Conservation (phyloP, 2,329 filamentous ascomycete genomes). For the Coniochaeta hoffmannii region DNA sequence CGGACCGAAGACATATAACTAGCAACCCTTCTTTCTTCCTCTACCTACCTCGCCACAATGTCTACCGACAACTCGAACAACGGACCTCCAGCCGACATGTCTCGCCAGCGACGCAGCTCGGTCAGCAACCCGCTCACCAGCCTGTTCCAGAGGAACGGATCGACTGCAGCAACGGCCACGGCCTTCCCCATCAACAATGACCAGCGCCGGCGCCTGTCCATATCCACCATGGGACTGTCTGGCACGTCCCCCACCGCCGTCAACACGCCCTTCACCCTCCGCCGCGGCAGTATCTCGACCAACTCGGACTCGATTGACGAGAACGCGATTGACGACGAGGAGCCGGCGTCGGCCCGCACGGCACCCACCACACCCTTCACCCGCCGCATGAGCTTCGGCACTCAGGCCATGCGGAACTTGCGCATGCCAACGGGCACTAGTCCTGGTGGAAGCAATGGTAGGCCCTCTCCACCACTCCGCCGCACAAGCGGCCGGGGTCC, state of each 20-base stretch:
- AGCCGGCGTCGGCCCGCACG: slow-evolving; percentile 38
- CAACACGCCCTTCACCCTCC: slow-evolving; percentile 39
- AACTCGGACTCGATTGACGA: slow-evolving; percentile 59
- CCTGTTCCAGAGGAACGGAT: slow-evolving; percentile 52
- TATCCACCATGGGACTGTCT: slow-evolving; percentile 67
- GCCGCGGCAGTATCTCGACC: slow-evolving; percentile 65
- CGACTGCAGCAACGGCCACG: slow-evolving; percentile 34
- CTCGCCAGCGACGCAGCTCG: slow-evolving; percentile 34
- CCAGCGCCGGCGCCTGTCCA: slow-evolving; percentile 60
- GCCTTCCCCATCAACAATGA: slow-evolving; percentile 44
- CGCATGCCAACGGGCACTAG: slow-evolving; percentile 50
- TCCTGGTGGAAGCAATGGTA: slow-evolving; percentile 51
- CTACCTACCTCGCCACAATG: slow-evolving; percentile 1
- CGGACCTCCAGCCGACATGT: background rate
- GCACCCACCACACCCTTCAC: slow-evolving; percentile 67
- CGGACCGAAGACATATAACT: background rate
- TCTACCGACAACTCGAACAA: slow-evolving; percentile 4
- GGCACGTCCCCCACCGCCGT: slow-evolving; percentile 57
- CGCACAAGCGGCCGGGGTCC: slow-evolving; percentile 14
- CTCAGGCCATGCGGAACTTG: slow-evolving; percentile 67
- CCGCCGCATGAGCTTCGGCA: slow-evolving; percentile 85
- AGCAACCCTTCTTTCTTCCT: background rate
- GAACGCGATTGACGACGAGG: slow-evolving; percentile 64
- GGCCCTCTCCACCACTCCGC: slow-evolving; percentile 34
- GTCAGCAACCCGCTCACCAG: slow-evolving; percentile 49